phyloP scores from a whole-genome alignment of 2,329 filamentous ascomycete genomes.

The Venturia oleaginea region DNA sequence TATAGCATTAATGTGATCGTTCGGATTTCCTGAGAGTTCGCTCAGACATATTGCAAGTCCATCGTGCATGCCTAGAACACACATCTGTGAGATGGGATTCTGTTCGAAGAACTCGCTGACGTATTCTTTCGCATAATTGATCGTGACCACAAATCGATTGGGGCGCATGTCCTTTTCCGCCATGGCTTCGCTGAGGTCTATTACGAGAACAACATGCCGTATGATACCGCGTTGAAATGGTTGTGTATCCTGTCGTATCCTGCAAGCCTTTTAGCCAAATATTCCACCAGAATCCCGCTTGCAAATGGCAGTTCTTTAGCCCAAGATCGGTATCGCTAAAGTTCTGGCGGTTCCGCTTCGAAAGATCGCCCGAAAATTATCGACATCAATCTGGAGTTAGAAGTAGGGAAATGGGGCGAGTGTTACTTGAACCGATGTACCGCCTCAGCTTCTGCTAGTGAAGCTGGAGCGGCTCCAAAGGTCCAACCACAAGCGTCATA shows the following conservation, averaged over 20 bases:
- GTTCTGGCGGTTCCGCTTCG: too few species aligned
- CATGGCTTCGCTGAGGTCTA: slow-evolving; percentile 94
- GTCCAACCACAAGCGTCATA: not conserved
- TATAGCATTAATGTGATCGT: slow-evolving; percentile 74
- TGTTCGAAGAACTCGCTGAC: slow-evolving; percentile 95
- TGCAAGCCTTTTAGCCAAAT: slow-evolving; percentile 25
- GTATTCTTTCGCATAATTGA: slow-evolving; percentile 79
- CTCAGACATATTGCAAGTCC: slow-evolving; percentile 78
- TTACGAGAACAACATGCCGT: slow-evolving; percentile 80
- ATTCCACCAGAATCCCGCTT: slow-evolving; percentile 8
- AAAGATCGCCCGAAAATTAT: not conserved
- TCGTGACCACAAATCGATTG: slow-evolving; percentile 70
- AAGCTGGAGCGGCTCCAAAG: not conserved
- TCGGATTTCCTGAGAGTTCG: slow-evolving; percentile 85
- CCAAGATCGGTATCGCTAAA: not conserved
- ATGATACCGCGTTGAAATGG: slow-evolving; percentile 95
- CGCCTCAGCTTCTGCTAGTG: not conserved
- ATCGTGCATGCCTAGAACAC: slow-evolving; percentile 86
- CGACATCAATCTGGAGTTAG: not conserved
- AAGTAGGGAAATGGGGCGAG: not conserved
- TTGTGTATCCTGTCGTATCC: slow-evolving; percentile 84
- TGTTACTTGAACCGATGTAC: not conserved
- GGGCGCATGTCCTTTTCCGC: slow-evolving; percentile 88
- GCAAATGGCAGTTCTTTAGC: not conserved
- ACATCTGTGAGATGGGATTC: slow-evolving; percentile 94